Evolutionary conservation across 345 rosid species (phyloP), one percentile per base, ranked within the genome.

Genomic region (Garcia nutans): DNA sequence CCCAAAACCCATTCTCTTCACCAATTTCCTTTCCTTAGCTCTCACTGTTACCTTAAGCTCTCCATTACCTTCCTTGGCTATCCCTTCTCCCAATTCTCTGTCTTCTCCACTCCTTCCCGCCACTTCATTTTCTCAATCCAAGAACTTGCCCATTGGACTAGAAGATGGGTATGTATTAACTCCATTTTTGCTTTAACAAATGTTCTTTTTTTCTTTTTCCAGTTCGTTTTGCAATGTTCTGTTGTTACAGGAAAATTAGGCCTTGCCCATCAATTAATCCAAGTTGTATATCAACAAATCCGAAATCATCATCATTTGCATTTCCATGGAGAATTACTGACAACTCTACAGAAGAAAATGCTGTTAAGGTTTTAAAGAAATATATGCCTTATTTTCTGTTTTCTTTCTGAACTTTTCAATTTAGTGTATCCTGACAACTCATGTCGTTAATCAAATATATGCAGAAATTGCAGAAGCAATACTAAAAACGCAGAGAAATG

Each of bases 61-160:
- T 58, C 85, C 98, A 56, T 70, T 82, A 8, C 92, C 97, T 65
- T 85, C 87, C 67, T 80, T 80, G 28, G 99, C 93, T 78, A 80
- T 93, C 72, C 96, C 96, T 82, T 87, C 89, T 80, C 86, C 85
- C 77, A 90, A 75, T 82, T 86, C 93, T 72, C 81, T 22, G 73
- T 71, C 87, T 61, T 80, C 80, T 45, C 77, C 83, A 26, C 84
- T 74, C 33, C 81, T 90, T 67, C 89, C 80, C 82, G 81, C 94
- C 66, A 95, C 99, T 65, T 97, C 99, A 54, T 95, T 95, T 77
- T 87, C 99, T 71, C 90, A 92, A 81, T 91, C 97, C 89, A 95
- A 88, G 86, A 85, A 87, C 83, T 79, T 88, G 61, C 87, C 86
- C 45, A 57, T 87, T 67, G 99, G 96, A 65, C 88, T 90, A 13